These are phyloP conservation scores for Colletotrichum sp. DNA, from an alignment of 2,329 filamentous ascomycete genomes.

Conservation along the genomic window DNA sequence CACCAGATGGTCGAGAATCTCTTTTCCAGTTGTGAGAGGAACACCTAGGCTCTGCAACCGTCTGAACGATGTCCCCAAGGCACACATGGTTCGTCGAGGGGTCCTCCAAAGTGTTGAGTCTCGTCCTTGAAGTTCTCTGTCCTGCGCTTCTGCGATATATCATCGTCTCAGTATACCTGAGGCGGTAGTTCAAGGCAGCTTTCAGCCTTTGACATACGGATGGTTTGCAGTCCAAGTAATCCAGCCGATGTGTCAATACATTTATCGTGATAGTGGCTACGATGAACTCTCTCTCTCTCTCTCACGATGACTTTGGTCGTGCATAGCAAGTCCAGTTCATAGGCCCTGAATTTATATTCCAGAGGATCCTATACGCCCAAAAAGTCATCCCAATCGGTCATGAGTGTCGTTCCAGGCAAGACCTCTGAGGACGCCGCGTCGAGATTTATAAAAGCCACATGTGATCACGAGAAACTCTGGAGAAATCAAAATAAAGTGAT, in stretches of 20 bases:
- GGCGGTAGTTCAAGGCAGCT: neutral
- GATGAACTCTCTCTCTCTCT: neutral
- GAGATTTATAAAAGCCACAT: neutral
- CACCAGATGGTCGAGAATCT: neutral
- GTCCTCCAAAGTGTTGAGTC: neutral
- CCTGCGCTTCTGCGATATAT: neutral
- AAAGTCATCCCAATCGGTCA: neutral
- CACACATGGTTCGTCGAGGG: neutral
- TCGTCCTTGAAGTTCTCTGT: neutral
- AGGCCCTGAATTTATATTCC: fast-evolving
- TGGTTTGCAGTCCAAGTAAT: neutral
- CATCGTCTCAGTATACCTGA: neutral
- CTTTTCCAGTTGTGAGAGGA: neutral
- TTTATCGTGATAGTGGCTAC: fast-evolving
- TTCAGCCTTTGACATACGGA: neutral
- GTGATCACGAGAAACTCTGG: neutral
- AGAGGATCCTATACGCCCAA: neutral
- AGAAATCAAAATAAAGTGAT: neutral
- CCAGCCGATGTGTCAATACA: fast-evolving
- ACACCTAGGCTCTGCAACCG: fast-evolving
- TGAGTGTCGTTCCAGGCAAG: neutral
- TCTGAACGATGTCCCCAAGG: neutral
- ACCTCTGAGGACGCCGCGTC: neutral
- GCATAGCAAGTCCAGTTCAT: neutral
- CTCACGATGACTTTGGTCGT: neutral